Evolutionary conservation across 345 rosid species (phyloP), one percentile per base, ranked within the genome.

Genomic region (Viola odorata): DNA sequence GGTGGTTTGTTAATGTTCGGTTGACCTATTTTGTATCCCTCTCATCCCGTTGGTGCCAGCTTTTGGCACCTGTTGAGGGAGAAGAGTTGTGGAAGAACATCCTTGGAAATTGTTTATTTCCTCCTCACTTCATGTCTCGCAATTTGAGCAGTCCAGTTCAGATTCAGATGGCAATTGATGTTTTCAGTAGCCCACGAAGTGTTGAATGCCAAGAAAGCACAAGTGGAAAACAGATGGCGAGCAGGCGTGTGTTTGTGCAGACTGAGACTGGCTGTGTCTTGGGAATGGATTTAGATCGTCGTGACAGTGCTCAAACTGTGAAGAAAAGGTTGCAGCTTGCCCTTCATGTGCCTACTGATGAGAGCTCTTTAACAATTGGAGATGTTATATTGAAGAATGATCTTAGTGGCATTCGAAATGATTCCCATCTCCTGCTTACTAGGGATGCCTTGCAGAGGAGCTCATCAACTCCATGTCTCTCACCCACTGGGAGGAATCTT

Each of bases 391-490:
- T 95, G 77, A 91, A 84, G 55, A 88, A 95, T 53, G 99, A 95
- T 48, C 85, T 95, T 13, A 91, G 96, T 70, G 91, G 84, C 5
- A 86, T 95, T 65, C 88, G 95, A 61, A 84, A 84, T 9, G 97
- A 85, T 75, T 86, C 94, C 3, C 96, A 95, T 0, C 91, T 95
- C 58, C 95, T 95, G 15, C 79, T 95, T 52, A 88, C 87, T 10
- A 77, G 99, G 50, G 86, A 85, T 61, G 69, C 61, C 50, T 62
- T 95, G 72, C 99, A 95, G 57, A 75, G 97, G 65, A 95, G 99
- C 82, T 88, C 95, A 14, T 91, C 97, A 0, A 95, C 99, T 68
- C 99, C 97, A 13, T 95, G 99, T 74, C 96, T 95, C 64, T 95
- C 96, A 0, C 99, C 99, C 4, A 79, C 85, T 8, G 96, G 96